Percentiles rank a stretch among this genome's conserved stretches.
Evolutionary conservation across 306 rosid genomes (phyloP).

Genomic region (cucumber (Cucumis sativus)): DNA sequence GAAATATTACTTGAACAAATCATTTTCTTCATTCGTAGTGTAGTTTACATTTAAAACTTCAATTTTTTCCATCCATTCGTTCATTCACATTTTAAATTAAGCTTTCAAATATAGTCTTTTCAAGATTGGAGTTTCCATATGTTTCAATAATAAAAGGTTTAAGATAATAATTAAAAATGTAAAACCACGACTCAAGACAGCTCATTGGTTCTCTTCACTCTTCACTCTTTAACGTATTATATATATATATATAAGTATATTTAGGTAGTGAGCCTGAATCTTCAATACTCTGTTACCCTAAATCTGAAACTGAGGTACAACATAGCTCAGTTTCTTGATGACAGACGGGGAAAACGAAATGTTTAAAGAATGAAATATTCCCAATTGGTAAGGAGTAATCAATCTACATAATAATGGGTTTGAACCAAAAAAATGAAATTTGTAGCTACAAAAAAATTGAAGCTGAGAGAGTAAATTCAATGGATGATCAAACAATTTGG

Average conservation of each 20-base stretch:
- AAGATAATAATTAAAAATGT: no score
- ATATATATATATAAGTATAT: neutral
- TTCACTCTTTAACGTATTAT: no score
- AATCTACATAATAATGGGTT: neutral
- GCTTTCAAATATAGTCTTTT: no score
- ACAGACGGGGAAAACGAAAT: neutral
- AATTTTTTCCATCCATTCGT: no score
- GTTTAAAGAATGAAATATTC: slow-evolving; percentile 1
- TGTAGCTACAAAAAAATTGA: slow-evolving; percentile 4
- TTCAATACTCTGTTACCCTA: neutral
- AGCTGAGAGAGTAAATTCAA: neutral
- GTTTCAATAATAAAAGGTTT: no score
- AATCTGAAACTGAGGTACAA: neutral
- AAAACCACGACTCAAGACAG: neutral
- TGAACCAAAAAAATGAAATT: neutral
- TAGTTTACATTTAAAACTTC: no score
- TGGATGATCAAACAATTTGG: neutral
- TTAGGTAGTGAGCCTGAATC: neutral
- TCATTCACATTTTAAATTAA: no score
- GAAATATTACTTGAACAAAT: no score
- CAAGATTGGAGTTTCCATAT: no score
- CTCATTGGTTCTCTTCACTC: neutral
- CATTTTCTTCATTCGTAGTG: no score
- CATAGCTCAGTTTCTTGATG: neutral
- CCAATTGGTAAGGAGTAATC: neutral